Evolutionary conservation across 2,329 filamentous ascomycete genomes (phyloP), one percentile per base, ranked within the genome.

Genomic region (Trichoderma pleuroti): DNA sequence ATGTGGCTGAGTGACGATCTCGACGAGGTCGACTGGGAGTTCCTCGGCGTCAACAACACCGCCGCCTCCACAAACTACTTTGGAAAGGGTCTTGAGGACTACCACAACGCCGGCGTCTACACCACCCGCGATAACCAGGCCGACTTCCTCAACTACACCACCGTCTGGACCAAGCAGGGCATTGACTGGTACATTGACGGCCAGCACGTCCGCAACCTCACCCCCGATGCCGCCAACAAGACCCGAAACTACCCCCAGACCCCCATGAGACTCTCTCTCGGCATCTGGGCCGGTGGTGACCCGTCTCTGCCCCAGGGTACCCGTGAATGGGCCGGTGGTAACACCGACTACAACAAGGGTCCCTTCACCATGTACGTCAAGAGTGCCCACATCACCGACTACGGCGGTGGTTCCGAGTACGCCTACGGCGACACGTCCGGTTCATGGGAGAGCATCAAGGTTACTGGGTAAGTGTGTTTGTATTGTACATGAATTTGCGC

Each of bases 11-110:
- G 92, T 64, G 91, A 96, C 75, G 91, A 94, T 75, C 86, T 95
- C 16, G 94, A 97, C 78, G 93, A 97, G 81, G 90, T 97, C 52
- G 94, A 97, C 78, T 95, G 93, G 88, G 93, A 96, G 78, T 92
- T 93, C 77, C 86, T 93, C 71, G 93, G 93, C 59, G 86, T 86
- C 70, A 90, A 93, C 77, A 81, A 83, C 69, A 87, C 84, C 18
- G 81, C 85, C 39, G 91, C 88, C 10, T 86, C 92, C 75, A 91
- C 88, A 74, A 94, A 95, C 83, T 95, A 91, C 82, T 95, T 92
- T 76, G 91, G 92, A 79, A 93, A 94, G 83, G 92, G 92, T 62
- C 84, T 81, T 82, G 83, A 88, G 81, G 79, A 92, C 84, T 78
- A 84, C 81, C 85, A 88, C 75, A 90, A 91, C 73, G 91, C 87